A percentile compares a stretch with the other conserved stretches of the same genome.
phyloP scores from a whole-genome alignment of 164 flowering plant species.

The Nymphaea thermarum region DNA sequence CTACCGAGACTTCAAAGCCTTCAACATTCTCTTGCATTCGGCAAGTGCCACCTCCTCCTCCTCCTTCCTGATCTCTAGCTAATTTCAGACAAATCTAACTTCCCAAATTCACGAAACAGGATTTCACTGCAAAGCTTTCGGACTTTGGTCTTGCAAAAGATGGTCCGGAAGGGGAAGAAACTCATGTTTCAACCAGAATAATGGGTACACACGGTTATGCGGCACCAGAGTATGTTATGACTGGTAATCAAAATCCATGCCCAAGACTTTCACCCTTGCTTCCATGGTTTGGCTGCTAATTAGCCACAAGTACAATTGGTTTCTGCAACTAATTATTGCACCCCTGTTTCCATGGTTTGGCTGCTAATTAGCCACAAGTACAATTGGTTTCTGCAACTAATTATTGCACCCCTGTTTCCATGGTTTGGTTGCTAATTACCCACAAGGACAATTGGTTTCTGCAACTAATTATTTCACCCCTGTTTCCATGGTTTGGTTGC shows the following conservation, averaged over 20 bases:
- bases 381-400: background rate
- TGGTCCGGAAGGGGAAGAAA: background rate
- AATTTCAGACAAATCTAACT: background rate
- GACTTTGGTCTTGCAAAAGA: background rate
- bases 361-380: too few relatives aligned
- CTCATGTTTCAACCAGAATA: background rate
- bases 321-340: too few relatives aligned
- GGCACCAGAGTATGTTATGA: background rate
- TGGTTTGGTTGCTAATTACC: too few relatives aligned
- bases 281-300: too few relatives aligned
- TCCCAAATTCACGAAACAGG: background rate
- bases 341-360: too few relatives aligned
- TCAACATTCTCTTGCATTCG: slow-evolving; percentile 77
- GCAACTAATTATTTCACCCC: too few relatives aligned
- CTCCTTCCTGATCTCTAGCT: background rate
- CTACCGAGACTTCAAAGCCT: slow-evolving; percentile 80
- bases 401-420: background rate
- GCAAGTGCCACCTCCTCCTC: slow-evolving; percentile 20
- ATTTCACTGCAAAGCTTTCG: background rate
- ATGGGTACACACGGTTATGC: background rate
- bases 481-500: too few relatives aligned
- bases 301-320: too few relatives aligned
- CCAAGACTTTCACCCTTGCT: background rate
- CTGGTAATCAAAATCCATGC: background rate
- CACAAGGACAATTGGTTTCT: too few relatives aligned